phyloP scores from a whole-genome alignment of 1,139 yeast species.

The Saccharomyces hybrid region DNA sequence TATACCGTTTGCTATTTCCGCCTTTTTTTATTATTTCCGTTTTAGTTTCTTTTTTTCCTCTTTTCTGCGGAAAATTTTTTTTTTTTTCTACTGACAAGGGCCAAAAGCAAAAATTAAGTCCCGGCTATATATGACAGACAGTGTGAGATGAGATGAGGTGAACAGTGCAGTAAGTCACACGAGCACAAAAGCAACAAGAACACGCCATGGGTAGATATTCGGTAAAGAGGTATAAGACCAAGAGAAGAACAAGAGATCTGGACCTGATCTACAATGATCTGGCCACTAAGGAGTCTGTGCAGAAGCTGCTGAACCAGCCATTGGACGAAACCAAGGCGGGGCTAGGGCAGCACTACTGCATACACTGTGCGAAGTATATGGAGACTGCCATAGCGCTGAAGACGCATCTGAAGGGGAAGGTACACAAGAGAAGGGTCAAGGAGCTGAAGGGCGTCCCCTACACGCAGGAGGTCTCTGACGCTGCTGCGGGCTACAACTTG shows the following conservation, averaged over 20 bases:
- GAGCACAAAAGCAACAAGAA: not conserved
- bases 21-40: not conserved
- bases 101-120: not conserved
- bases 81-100: not conserved
- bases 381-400: slow-evolving; percentile 70
- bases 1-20: no score
- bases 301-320: slow-evolving; percentile 65
- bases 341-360: slow-evolving; percentile 86
- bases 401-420: slow-evolving; percentile 64
- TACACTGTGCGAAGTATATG: slow-evolving; percentile 88
- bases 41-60: not conserved
- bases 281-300: slow-evolving; percentile 52
- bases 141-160: not conserved
- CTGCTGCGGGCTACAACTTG: slow-evolving; percentile 77
- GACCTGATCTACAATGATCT: slow-evolving; percentile 79
- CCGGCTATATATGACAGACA: not conserved
- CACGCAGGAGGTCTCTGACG: slow-evolving; percentile 80
- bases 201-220: slow-evolving; percentile 74
- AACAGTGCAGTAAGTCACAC: not conserved
- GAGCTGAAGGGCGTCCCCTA: slow-evolving; percentile 73
- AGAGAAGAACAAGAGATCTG: slow-evolving; percentile 75
- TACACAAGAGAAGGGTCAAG: slow-evolving; percentile 80
- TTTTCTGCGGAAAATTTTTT: not conserved
- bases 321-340: slow-evolving; percentile 89
- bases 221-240: slow-evolving; percentile 67